Conservation (phyloP, 768 basidiomycete species). For the Leccinum aurantiacum region DNA sequence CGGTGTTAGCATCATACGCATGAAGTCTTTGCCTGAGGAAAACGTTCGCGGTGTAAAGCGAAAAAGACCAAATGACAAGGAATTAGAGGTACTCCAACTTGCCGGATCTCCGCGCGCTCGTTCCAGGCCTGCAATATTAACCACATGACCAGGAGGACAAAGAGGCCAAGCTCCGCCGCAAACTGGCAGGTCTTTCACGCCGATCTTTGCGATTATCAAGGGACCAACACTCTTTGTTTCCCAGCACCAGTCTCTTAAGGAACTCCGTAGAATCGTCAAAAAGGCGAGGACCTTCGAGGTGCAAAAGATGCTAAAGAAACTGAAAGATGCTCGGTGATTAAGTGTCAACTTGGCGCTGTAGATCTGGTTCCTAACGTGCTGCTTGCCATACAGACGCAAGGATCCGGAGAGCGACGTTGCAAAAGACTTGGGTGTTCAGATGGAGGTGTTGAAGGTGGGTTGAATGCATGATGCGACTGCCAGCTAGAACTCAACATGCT, state of each 20-base stretch:
- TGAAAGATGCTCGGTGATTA: slow-evolving; percentile 65
- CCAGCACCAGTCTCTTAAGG: slow-evolving; percentile 75
- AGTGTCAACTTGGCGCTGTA: not conserved
- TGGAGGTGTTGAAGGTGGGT: slow-evolving; percentile 65
- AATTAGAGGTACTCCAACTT: slow-evolving; percentile 22
- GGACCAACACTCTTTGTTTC: slow-evolving; percentile 14
- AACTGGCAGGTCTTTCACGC: slow-evolving; percentile 48
- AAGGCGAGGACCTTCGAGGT: slow-evolving; percentile 80
- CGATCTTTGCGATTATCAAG: slow-evolving; percentile 8
- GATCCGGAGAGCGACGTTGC: slow-evolving; percentile 40
- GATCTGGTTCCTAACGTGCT: slow-evolving; percentile 1
- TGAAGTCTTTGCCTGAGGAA: slow-evolving; percentile 2
- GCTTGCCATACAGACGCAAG: slow-evolving; percentile 33
- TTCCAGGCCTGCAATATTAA: slow-evolving; percentile 1
- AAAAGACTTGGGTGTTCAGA: slow-evolving; percentile 55
- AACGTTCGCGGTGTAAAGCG: slow-evolving; percentile 40
- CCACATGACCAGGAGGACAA: slow-evolving; percentile 37
- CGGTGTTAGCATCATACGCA: not conserved
- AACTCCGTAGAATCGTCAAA: slow-evolving; percentile 74
- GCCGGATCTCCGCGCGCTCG: not conserved
- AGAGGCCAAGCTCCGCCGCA: slow-evolving; percentile 46
- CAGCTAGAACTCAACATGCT: not conserved
- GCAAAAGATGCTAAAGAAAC: slow-evolving; percentile 78
- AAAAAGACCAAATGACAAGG: slow-evolving; percentile 42
- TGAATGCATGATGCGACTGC: not conserved